Evolutionary conservation across 768 basidiomycete genomes (phyloP).

Genomic region (Boletus rubroflammeus): DNA sequence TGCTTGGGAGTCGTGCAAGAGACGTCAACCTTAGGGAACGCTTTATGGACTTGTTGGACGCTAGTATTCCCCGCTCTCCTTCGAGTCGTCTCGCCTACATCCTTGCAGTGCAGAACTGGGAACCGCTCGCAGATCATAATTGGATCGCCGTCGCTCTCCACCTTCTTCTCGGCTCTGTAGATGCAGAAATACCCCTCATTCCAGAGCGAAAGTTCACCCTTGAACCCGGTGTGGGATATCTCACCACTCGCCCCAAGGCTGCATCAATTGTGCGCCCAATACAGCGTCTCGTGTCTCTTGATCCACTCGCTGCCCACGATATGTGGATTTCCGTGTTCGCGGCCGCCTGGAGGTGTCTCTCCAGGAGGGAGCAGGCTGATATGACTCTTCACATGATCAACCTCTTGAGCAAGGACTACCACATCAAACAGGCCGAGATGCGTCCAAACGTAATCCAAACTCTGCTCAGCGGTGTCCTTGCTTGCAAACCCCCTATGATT

Average conservation of each 20-base stretch:
- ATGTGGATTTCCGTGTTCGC: conserved; percentile 89
- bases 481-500: conserved; percentile 83
- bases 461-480: conserved; percentile 76
- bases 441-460: conserved; percentile 93
- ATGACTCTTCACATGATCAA: conserved; percentile 86
- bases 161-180: conserved; percentile 76
- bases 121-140: conserved; percentile 83
- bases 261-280: conserved; percentile 65
- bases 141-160: conserved; percentile 94
- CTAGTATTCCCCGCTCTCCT: conserved; percentile 81
- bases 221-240: conserved; percentile 33
- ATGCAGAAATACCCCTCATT: conserved; percentile 41
- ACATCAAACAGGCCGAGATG: conserved; percentile 81
- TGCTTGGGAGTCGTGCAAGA: conserved; percentile 84
- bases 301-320: conserved; percentile 71
- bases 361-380: conserved; percentile 83
- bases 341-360: conserved; percentile 79
- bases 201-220: conserved; percentile 39
- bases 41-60: conserved; percentile 88
- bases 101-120: conserved; percentile 93
- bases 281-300: conserved; percentile 79
- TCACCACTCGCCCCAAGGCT: conserved; percentile 44
- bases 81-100: conserved; percentile 84
- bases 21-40: conserved; percentile 74
- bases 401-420: conserved; percentile 90